Conservation (phyloP, 345 rosid genomes). For the Melastoma malabathricum region DNA sequence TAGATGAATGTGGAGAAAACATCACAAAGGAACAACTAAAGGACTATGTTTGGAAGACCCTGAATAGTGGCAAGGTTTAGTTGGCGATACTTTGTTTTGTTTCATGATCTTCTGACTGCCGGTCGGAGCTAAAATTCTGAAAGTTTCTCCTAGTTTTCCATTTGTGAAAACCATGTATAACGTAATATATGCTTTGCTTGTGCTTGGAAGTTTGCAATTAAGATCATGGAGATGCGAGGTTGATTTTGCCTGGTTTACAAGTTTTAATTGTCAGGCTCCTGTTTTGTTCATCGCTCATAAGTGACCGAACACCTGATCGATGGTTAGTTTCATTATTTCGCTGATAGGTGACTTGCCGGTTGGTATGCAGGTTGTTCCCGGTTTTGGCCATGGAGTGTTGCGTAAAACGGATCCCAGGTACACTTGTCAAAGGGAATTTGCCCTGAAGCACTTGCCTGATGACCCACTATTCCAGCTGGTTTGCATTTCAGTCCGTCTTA, state of each 20-base stretch:
- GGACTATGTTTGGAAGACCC: conserved; percentile 91
- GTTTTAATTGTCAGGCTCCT: neutral
- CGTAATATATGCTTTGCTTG: too few species aligned
- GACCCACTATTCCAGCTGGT: conserved; percentile 98
- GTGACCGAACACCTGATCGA: neutral
- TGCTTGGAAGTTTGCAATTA: too few species aligned
- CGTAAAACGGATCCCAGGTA: conserved; percentile 97
- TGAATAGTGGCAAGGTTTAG: conserved; percentile 79
- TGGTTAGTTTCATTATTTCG: neutral
- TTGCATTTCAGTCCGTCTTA: conserved; percentile 13
- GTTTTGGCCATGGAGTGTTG: conserved; percentile 94
- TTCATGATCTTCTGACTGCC: too few species aligned
- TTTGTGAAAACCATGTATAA: too few species aligned
- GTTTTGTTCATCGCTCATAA: neutral
- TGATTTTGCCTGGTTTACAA: neutral
- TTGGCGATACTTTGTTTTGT: too few species aligned
- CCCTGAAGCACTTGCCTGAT: conserved; percentile 87
- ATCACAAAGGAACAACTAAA: conserved; percentile 58
- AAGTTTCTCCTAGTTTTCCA: too few species aligned
- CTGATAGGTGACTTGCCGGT: neutral
- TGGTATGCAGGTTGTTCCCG: conserved; percentile 78
- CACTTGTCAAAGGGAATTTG: conserved; percentile 93
- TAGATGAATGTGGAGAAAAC: conserved; percentile 85
- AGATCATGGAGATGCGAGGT: too few species aligned
- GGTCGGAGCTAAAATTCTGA: too few species aligned